A percentile compares a stretch with the other conserved stretches of the same genome.
phyloP scores from a whole-genome alignment of 1,284 basidiomycete genomes.

The Cerrena zonata region DNA sequence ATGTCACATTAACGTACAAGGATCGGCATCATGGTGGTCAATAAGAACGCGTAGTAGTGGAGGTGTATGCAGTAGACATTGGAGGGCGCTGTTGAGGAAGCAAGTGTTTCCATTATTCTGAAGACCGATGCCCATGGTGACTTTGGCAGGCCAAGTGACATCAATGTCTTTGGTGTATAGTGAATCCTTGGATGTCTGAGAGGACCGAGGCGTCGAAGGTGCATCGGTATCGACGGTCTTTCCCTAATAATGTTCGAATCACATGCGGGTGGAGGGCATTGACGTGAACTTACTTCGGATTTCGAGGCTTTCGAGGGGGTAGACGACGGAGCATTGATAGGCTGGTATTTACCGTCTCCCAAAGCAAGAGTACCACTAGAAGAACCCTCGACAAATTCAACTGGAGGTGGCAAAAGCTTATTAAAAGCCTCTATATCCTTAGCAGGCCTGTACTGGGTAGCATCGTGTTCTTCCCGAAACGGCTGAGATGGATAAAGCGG shows the following conservation, averaged over 20 bases:
- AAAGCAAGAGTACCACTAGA: conserved; percentile 65
- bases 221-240: neutral
- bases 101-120: conserved; percentile 95
- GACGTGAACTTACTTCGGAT: conserved; percentile 33
- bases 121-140: conserved; percentile 59
- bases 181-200: conserved; percentile 14
- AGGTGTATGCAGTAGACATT: conserved; percentile 91
- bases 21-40: conserved; percentile 38
- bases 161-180: conserved; percentile 53
- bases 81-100: conserved; percentile 92
- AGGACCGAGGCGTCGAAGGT: conserved; percentile 1
- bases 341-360: conserved; percentile 68
- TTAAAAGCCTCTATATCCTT: conserved; percentile 71
- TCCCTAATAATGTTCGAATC: neutral
- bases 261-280: neutral
- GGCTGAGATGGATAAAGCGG: conserved; percentile 47
- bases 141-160: conserved; percentile 47
- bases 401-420: conserved; percentile 62
- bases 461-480: conserved; percentile 47
- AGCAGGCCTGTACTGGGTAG: conserved; percentile 53
- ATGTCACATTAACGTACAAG: conserved; percentile 30
- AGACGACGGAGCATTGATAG: conserved; percentile 58
- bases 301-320: conserved; percentile 23
- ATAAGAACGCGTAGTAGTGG: conserved; percentile 73
- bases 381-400: conserved; percentile 77